phyloP scores from a whole-genome alignment of 2,329 filamentous ascomycete species.

The Chrysosporium queenslandicum region DNA sequence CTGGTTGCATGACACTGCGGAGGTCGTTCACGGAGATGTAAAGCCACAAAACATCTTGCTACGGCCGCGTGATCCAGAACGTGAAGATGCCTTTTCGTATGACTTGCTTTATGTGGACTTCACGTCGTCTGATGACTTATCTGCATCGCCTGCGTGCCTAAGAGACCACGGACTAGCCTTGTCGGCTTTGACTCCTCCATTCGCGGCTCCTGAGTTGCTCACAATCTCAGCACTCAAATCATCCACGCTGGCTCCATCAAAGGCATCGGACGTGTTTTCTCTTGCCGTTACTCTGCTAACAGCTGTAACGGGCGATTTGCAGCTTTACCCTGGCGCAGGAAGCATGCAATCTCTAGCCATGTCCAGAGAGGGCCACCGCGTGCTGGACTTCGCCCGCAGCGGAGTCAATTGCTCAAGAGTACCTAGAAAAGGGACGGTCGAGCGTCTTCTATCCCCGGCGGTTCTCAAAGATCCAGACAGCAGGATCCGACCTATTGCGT shows the following conservation, averaged over 20 bases:
- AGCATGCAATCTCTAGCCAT: constrained; percentile 36
- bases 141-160: not conserved
- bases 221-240: constrained; percentile 26
- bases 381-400: constrained; percentile 34
- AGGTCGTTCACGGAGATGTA: constrained; percentile 41
- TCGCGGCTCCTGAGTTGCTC: constrained; percentile 39
- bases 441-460: constrained; percentile 31
- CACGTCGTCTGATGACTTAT: constrained; percentile 28
- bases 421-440: constrained; percentile 34
- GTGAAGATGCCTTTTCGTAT: constrained; percentile 25
- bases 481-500: constrained; percentile 26
- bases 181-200: constrained; percentile 38
- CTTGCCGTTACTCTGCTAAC: constrained; percentile 38
- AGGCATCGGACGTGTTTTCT: constrained; percentile 38
- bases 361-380: constrained; percentile 36
- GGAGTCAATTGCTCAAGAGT: constrained; percentile 31
- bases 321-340: constrained; percentile 34
- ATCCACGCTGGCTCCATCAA: constrained; percentile 27
- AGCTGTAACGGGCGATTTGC: constrained; percentile 37
- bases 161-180: constrained; percentile 18
- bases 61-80: constrained; percentile 18
- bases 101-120: constrained; percentile 39
- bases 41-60: constrained; percentile 41
- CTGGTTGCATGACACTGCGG: constrained; percentile 36
- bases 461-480: constrained; percentile 31